These are phyloP conservation scores for Blumeria hordei DNA, from an alignment of 2,329 filamentous ascomycete genomes.

Conservation along the genomic window DNA sequence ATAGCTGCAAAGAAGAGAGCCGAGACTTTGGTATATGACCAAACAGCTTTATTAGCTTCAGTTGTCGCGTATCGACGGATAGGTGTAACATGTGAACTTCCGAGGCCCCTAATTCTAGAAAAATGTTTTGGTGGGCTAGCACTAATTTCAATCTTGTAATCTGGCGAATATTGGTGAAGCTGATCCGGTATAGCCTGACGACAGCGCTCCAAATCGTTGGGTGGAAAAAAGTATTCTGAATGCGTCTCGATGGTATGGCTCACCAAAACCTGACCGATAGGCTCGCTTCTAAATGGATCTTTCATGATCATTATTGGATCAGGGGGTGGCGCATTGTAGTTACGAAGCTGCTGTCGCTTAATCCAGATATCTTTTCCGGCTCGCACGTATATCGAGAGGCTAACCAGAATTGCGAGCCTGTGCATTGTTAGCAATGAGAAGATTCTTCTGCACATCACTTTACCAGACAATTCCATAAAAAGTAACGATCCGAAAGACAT, in stretches of 20 bases:
- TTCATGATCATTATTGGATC: conserved; percentile 16
- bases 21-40: conserved; percentile 46
- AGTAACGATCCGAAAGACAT: conserved; percentile 44
- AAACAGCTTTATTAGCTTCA: conserved; percentile 32
- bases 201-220: not conserved
- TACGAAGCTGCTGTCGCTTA: conserved; percentile 35
- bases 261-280: conserved; percentile 27
- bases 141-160: conserved; percentile 2
- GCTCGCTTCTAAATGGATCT: conserved; percentile 18
- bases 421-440: not conserved
- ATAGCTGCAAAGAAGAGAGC: conserved; percentile 49
- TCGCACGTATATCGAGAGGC: conserved; percentile 38
- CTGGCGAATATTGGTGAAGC: not conserved
- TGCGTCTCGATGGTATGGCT: conserved; percentile 14
- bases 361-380: conserved; percentile 44
- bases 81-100: conserved; percentile 2
- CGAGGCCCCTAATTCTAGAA: too few relatives aligned
- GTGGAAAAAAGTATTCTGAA: not conserved
- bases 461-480: conserved; percentile 56
- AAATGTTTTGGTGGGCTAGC: not conserved
- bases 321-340: conserved; percentile 23
- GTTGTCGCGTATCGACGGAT: conserved; percentile 3
- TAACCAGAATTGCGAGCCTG: conserved; percentile 35
- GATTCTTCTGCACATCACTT: conserved; percentile 6
- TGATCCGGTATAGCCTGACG: not conserved